These are phyloP conservation scores for Myrica gale DNA, from an alignment of 306 rosid genomes.

Conservation along the genomic window DNA sequence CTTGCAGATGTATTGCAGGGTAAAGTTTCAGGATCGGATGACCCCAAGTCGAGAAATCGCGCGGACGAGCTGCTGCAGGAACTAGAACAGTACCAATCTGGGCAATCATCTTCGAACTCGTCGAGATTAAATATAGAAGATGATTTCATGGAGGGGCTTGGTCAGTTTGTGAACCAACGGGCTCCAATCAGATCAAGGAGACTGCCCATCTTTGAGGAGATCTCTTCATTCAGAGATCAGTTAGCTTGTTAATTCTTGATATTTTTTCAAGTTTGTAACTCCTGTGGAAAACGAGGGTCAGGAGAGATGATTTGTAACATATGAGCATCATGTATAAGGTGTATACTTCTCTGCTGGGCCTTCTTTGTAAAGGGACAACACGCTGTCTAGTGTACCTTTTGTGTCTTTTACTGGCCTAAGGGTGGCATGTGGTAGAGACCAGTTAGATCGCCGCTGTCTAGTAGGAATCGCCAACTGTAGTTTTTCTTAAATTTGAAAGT, in stretches of 20 bases:
- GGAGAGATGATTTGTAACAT: background rate
- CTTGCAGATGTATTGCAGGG: conserved; percentile 51
- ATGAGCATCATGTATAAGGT: too few relatives aligned
- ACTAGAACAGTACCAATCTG: conserved; percentile 32
- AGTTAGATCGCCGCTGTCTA: too few relatives aligned
- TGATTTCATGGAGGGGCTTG: conserved; percentile 64
- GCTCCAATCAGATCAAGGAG: conserved; percentile 60
- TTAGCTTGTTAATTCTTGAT: conserved; percentile 55
- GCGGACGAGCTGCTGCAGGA: conserved; percentile 52
- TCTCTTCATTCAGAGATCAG: conserved; percentile 72
- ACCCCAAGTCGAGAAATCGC: conserved; percentile 49
- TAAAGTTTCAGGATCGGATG: conserved; percentile 50
- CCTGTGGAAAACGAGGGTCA: background rate
- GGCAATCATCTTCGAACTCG: conserved; percentile 8
- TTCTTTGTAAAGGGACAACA: background rate
- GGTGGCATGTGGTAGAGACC: too few relatives aligned
- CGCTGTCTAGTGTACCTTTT: too few relatives aligned
- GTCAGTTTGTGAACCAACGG: conserved; percentile 54
- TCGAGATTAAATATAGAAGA: conserved; percentile 46
- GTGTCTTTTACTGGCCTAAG: too few relatives aligned
- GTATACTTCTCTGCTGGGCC: background rate
- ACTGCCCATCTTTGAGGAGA: conserved; percentile 90
- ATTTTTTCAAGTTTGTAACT: background rate
- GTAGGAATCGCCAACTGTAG: too few relatives aligned
- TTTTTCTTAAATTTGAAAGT: too few relatives aligned